Evolutionary conservation across 192 early-diverging fungal species (phyloP).

Genomic region (Gigaspora rosea): DNA sequence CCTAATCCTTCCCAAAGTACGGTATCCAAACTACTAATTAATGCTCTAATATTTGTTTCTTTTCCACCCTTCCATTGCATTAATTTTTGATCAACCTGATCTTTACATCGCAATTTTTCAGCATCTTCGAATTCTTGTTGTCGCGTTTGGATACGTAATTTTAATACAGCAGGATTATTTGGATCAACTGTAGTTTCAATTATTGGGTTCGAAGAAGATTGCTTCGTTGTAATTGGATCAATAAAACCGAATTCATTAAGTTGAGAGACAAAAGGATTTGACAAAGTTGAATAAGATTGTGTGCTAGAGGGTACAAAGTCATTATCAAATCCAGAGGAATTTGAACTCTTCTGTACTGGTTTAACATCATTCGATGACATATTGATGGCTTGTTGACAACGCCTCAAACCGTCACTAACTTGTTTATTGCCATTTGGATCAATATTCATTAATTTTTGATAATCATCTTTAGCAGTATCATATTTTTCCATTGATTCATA

Average conservation of each 20-base stretch:
- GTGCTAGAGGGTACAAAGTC: not conserved
- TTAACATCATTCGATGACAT: slow-evolving; percentile 25
- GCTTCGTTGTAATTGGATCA: not conserved
- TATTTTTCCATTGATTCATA: slow-evolving; percentile 85
- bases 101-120: slow-evolving; percentile 70
- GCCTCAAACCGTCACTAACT: slow-evolving; percentile 44
- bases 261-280: slow-evolving; percentile 3
- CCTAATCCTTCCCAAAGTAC: slow-evolving; percentile 76
- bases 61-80: slow-evolving; percentile 82
- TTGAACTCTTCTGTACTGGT: not conserved
- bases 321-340: not conserved
- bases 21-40: slow-evolving; percentile 77
- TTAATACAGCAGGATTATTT: slow-evolving; percentile 59
- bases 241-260: slow-evolving; percentile 25
- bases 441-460: slow-evolving; percentile 47
- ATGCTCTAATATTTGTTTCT: slow-evolving; percentile 86
- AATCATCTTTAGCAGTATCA: slow-evolving; percentile 63
- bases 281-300: not conserved
- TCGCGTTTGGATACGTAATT: slow-evolving; percentile 72
- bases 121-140: slow-evolving; percentile 75
- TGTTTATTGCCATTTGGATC: slow-evolving; percentile 40
- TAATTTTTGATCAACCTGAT: slow-evolving; percentile 78
- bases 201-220: not conserved
- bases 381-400: slow-evolving; percentile 52
- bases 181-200: not conserved